Evolutionary conservation across 768 basidiomycete species (phyloP).

Genomic region (Naganishia friedmannii): DNA sequence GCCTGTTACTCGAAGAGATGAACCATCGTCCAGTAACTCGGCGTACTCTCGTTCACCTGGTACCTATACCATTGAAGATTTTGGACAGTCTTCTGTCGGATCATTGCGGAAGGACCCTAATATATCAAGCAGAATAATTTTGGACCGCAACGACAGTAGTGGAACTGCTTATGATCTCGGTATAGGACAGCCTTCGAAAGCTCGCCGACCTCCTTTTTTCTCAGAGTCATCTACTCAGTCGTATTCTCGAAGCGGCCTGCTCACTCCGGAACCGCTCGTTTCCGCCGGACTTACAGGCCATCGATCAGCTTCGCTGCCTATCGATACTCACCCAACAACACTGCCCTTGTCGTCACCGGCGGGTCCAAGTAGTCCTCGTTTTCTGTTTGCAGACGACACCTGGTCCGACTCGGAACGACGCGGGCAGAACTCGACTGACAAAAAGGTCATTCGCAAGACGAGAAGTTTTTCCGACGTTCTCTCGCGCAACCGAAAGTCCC

Average conservation of each 20-base stretch:
- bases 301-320: conserved; percentile 17
- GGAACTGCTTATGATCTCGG: background rate
- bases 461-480: conserved; percentile 19
- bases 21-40: background rate
- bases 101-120: background rate
- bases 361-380: background rate
- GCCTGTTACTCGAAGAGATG: background rate
- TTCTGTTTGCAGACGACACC: background rate
- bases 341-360: background rate
- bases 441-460: conserved; percentile 15
- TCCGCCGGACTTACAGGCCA: background rate
- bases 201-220: background rate
- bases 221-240: background rate
- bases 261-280: background rate
- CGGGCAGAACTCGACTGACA: too few species aligned
- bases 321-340: background rate
- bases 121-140: background rate
- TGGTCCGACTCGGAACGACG: background rate
- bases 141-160: background rate
- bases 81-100: background rate
- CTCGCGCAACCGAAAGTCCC: conserved; percentile 7
- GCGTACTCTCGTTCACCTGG: background rate
- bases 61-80: background rate
- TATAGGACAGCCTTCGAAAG: conserved; percentile 6
- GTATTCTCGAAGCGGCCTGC: background rate